Conservation (phyloP, 2,329 filamentous ascomycete species). For the Colletotrichum caudatum region DNA sequence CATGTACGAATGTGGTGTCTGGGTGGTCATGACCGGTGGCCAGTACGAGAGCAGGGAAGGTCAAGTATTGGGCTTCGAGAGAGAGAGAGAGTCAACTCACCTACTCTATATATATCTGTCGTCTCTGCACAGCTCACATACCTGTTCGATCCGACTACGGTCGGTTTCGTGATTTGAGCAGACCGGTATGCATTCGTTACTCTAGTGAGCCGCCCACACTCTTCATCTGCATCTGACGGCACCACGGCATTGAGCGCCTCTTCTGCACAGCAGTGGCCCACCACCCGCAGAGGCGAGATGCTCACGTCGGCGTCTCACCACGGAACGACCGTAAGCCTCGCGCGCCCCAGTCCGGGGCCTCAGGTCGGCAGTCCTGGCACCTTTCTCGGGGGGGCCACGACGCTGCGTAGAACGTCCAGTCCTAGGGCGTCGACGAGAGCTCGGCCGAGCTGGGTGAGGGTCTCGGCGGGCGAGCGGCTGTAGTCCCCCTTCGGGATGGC, state of each 20-base stretch:
- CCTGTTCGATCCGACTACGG: background rate
- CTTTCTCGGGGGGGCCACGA: too few relatives aligned
- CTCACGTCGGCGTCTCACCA: background rate
- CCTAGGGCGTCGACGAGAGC: too few relatives aligned
- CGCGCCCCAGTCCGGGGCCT: too few relatives aligned
- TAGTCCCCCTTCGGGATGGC: too few relatives aligned
- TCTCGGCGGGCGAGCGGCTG: too few relatives aligned
- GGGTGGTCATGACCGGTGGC: background rate
- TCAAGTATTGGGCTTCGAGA: background rate
- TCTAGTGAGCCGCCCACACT: too few relatives aligned
- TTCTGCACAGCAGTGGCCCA: background rate
- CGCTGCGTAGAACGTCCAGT: too few relatives aligned
- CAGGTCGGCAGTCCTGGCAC: too few relatives aligned
- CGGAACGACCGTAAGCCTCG: too few relatives aligned
- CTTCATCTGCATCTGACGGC: background rate
- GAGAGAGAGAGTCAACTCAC: background rate
- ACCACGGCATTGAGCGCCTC: background rate
- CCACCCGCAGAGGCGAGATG: background rate
- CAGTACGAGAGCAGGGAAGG: too few relatives aligned
- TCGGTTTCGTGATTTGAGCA: background rate
- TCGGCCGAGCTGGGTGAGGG: too few relatives aligned
- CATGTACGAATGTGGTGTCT: background rate
- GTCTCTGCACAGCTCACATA: background rate
- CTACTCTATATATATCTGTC: background rate
- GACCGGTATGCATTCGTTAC: background rate